phyloP scores from a whole-genome alignment of 495 filamentous ascomycete genomes.

The Acidomyces sp. region DNA sequence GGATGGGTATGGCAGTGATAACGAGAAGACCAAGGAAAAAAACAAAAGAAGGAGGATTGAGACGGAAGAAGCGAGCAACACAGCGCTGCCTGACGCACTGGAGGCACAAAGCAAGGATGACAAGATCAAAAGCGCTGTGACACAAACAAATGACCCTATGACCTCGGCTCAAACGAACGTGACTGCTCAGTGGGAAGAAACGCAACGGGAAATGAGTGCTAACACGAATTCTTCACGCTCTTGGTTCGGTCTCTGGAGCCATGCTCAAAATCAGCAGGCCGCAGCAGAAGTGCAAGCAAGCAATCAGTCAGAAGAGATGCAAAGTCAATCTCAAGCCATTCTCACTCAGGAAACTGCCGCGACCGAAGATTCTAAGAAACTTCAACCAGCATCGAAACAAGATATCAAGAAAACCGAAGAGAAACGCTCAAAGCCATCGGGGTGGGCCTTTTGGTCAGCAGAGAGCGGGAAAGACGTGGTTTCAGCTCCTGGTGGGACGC shows the following conservation, averaged over 20 bases:
- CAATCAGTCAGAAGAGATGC: background rate
- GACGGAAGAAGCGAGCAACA: conserved; percentile 10
- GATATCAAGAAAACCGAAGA: conserved; percentile 3
- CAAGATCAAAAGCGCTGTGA: too few species aligned
- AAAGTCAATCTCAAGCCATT: conserved; percentile 2
- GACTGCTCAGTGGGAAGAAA: conserved; percentile 5
- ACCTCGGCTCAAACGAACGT: background rate
- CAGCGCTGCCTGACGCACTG: conserved; percentile 10
- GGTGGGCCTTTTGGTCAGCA: conserved; percentile 78
- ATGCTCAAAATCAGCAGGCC: conserved; percentile 25
- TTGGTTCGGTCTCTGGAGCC: conserved; percentile 31
- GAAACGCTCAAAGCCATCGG: conserved; percentile 40
- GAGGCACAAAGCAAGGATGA: background rate
- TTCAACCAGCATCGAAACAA: conserved; percentile 1
- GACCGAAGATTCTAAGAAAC: background rate
- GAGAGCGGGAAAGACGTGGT: conserved; percentile 40
- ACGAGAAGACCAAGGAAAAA: conserved; percentile 13
- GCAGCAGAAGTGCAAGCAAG: background rate
- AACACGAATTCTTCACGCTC: conserved; percentile 9
- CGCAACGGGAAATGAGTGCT: conserved; percentile 8
- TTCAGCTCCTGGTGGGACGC: conserved; percentile 30
- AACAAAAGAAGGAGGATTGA: conserved; percentile 10
- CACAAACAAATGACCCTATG: too few species aligned
- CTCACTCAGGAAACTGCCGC: conserved; percentile 2
- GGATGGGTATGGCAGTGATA: conserved; percentile 25